Conservation (phyloP, 2,329 filamentous ascomycete genomes). For the Arachnomyces sp. region DNA sequence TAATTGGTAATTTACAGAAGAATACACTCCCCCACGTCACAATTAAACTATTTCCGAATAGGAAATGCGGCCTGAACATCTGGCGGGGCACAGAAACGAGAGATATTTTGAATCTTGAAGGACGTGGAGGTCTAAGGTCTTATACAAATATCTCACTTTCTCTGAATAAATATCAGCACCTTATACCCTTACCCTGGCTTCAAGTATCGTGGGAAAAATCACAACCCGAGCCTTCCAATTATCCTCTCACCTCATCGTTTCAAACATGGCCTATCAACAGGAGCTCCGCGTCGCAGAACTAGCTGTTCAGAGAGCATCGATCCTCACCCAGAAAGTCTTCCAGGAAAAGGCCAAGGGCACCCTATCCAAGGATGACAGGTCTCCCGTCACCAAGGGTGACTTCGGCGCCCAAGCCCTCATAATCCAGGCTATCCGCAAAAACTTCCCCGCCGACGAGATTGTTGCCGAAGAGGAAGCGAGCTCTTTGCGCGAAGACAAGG, state of each 20-base stretch:
- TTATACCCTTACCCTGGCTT: slow-evolving; percentile 33
- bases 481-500: slow-evolving; percentile 63
- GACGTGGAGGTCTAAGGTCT: too few species aligned
- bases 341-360: slow-evolving; percentile 91
- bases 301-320: slow-evolving; percentile 74
- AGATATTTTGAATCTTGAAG: too few species aligned
- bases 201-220: slow-evolving; percentile 31
- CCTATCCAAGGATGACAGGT: slow-evolving; percentile 87
- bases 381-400: slow-evolving; percentile 94
- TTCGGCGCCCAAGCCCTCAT: slow-evolving; percentile 97
- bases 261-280: slow-evolving; percentile 54
- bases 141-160: too few species aligned
- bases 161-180: too few species aligned
- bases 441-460: slow-evolving; percentile 84
- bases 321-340: slow-evolving; percentile 71
- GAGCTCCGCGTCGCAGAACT: slow-evolving; percentile 80
- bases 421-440: slow-evolving; percentile 78
- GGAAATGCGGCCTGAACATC: too few species aligned
- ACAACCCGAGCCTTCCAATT: slow-evolving; percentile 34
- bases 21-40: too few species aligned
- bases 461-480: slow-evolving; percentile 92
- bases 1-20: too few species aligned
- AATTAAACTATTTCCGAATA: too few species aligned
- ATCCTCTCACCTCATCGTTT: slow-evolving; percentile 21
- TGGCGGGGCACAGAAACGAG: too few species aligned